phyloP scores from a whole-genome alignment of 805 yeast genomes.

The Komagataella ulmi region DNA sequence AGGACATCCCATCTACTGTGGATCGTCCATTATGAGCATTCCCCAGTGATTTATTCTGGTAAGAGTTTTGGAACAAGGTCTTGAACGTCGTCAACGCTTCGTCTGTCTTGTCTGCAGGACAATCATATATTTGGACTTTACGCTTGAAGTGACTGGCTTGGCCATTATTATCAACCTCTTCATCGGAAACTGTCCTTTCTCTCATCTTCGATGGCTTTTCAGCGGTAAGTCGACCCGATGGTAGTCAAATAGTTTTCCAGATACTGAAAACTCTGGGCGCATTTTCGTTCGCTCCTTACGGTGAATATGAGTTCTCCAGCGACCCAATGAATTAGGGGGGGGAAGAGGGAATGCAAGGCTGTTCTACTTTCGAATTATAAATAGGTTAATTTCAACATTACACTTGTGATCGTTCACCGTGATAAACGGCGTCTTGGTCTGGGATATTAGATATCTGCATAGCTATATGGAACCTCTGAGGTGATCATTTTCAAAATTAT shows the following conservation, averaged over 20 bases:
- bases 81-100: constrained; percentile 56
- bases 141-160: neutral
- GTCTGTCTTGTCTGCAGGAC: constrained; percentile 42
- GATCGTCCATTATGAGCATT: constrained; percentile 33
- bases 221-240: neutral
- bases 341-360: neutral
- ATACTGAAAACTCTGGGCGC: neutral
- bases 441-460: neutral
- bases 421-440: neutral
- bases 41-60: constrained; percentile 50
- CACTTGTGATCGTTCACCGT: neutral
- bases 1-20: constrained; percentile 75
- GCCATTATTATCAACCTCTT: neutral
- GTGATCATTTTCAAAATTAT: neutral
- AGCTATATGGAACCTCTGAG: neutral
- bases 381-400: neutral
- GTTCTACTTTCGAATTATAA: neutral
- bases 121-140: constrained; percentile 4
- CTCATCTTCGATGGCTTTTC: neutral
- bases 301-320: neutral
- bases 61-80: constrained; percentile 44
- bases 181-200: neutral
- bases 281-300: neutral
- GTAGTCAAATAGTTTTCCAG: neutral
- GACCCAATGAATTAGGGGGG: neutral